phyloP scores from a whole-genome alignment of 768 basidiomycete species.

The Suillus lakei region DNA sequence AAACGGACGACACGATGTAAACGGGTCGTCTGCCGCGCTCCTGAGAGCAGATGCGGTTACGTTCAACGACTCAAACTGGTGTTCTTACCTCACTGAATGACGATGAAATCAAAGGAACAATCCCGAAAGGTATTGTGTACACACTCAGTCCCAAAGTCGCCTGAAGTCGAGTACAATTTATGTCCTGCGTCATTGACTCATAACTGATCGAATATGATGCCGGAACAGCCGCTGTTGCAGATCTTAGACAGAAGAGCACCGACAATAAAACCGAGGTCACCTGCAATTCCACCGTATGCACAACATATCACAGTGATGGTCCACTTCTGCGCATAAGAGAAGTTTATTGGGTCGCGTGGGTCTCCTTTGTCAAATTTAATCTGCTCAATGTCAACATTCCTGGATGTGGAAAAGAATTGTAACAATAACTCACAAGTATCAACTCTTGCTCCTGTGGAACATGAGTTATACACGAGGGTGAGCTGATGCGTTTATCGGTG shows the following conservation, averaged over 20 bases:
- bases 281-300: constrained; percentile 26
- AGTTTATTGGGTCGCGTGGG: constrained; percentile 43
- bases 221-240: constrained; percentile 46
- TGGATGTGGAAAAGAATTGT: background rate
- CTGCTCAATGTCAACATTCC: constrained; percentile 20
- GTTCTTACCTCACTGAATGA: constrained; percentile 60
- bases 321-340: constrained; percentile 46
- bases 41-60: constrained; percentile 28
- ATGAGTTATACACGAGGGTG: background rate
- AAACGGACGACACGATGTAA: constrained; percentile 55
- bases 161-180: constrained; percentile 48
- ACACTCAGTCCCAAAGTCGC: constrained; percentile 54
- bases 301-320: constrained; percentile 38
- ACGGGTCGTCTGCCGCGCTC: constrained; percentile 70
- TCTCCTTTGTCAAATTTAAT: constrained; percentile 46
- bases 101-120: constrained; percentile 64
- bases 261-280: constrained; percentile 8
- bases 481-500: background rate
- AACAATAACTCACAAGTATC: background rate
- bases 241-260: background rate
- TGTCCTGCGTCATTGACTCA: constrained; percentile 53
- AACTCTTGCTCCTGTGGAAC: background rate
- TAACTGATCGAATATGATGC: constrained; percentile 60
- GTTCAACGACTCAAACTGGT: background rate
- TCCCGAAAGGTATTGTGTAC: constrained; percentile 62